Evolutionary conservation across 2,329 filamentous ascomycete species (phyloP), one percentile per base, ranked within the genome.

Genomic region (Didymella arachidicola): DNA sequence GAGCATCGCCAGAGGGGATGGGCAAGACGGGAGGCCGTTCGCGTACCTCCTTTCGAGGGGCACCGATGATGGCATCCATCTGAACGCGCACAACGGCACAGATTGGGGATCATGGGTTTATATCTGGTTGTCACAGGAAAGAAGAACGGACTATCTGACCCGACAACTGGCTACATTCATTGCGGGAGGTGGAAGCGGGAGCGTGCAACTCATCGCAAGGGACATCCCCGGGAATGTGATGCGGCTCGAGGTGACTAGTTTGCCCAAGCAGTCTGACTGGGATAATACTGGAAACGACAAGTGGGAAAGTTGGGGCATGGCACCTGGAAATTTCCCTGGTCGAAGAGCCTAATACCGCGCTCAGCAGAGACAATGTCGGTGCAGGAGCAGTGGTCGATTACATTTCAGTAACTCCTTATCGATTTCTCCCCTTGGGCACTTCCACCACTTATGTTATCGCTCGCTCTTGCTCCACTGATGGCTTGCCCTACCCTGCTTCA

Each of bases 1-100:
- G 46, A 64, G 61, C 30, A 47, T 64, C 3, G 45, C 56, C n/a
- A n/a, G 30, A 18, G 55, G 48, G 4, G 39, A 46, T 18, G 57
- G 48, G 4, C 27, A 26, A 3, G 60, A 55, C 14, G 48, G 39
- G 1, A n/a, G 42, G 4, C 57, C 60, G 0, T 55, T 42, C 19
- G 61, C 61, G 25, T 59, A 61, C 10, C 27, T 64, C 2, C 32
- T 64, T 1, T 56, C 59, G 0, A 30, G 61, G 27, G 59, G 61
- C 4, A 59, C 51, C 5, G 45, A 59, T 36, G 29, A 57, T n/a
- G 57, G 61, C 29, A 52, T 64, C 1, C 55, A 64, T 32, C 43
- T 57, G 14, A 61, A 16, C 8, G 18, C 43, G 11, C 48, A 57
- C 29, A 50, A 64, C 29, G 55, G 56, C 2, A 61, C 52, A 4